Percentiles rank a stretch among this genome's conserved stretches.
Conservation (phyloP, 2,329 filamentous ascomycete species). For the Daldinia sp. region DNA sequence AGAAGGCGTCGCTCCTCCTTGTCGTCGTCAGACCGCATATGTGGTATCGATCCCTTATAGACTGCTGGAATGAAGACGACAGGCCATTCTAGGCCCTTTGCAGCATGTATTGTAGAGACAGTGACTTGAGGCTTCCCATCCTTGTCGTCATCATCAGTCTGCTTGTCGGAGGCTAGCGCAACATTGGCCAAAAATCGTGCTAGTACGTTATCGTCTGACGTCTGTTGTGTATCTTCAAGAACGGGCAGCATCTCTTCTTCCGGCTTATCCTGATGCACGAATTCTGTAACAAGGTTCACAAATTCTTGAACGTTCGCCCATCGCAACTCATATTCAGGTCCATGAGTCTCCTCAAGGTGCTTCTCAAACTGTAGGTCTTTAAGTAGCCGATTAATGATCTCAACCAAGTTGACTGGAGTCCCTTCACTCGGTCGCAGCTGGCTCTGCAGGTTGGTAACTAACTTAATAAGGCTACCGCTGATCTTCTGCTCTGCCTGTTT, state of each 20-base stretch:
- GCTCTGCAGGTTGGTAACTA: slow-evolving; percentile 56
- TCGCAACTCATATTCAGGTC: slow-evolving; percentile 76
- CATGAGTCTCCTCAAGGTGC: slow-evolving; percentile 77
- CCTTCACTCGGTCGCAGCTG: slow-evolving; percentile 49
- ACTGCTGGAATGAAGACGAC: slow-evolving; percentile 92
- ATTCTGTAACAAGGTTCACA: slow-evolving; percentile 81
- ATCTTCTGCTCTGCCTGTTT: slow-evolving; percentile 66
- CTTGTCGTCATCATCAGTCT: slow-evolving; percentile 70
- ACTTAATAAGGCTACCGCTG: slow-evolving; percentile 61
- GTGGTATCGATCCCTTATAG: slow-evolving; percentile 91
- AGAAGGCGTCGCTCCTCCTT: slow-evolving; percentile 90
- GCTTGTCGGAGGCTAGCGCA: slow-evolving; percentile 83
- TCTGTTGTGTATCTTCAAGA: slow-evolving; percentile 78
- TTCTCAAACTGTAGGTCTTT: slow-evolving; percentile 77
- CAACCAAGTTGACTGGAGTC: slow-evolving; percentile 57
- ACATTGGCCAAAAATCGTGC: slow-evolving; percentile 91
- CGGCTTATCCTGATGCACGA: slow-evolving; percentile 60
- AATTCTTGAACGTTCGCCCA: slow-evolving; percentile 94
- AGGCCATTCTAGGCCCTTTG: slow-evolving; percentile 97
- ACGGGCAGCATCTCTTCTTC: slow-evolving; percentile 71
- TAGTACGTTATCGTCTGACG: slow-evolving; percentile 72
- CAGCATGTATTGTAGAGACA: slow-evolving; percentile 95
- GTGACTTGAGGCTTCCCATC: slow-evolving; percentile 76
- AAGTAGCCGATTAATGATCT: slow-evolving; percentile 66
- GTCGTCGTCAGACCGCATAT: slow-evolving; percentile 84